Base-by-base conservation (phyloP, 2,329 filamentous ascomycete genomes). In the Claviceps cyperi region DNA sequence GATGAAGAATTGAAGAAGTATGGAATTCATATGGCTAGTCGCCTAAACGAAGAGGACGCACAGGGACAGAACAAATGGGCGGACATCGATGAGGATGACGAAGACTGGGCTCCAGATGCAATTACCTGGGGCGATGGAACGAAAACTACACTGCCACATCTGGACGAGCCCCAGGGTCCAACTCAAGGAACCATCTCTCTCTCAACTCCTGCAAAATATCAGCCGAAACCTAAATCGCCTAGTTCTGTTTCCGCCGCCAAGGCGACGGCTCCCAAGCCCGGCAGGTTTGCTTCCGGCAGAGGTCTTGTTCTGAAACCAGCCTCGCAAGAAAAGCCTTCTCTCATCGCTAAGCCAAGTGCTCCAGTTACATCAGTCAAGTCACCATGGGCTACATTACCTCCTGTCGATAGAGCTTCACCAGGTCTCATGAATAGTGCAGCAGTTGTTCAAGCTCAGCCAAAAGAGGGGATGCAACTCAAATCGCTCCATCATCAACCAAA, bases 101-200 rank as follows among this genome's bases (percentile, higher is more conserved):
- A 92, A 38, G 86, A 91, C 60, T 91, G 86, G 84, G 84, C 82
- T 14, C 86, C 86, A 2, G 86, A 92, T 55, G 80, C 84, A 48
- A 88, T 92, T 56, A 86, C 86, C 52, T 94, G 87, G 87, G 86
- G 85, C 61, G 87, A 94, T 64, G 86, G 86, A 49, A 92, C 86
- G 46, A 91, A 91, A 65, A 84, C 84, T 36, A 86, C 81, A 5
- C 72, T 90, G 15, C 79, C 83, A 15, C 76, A 81, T 53, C 69
- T 74, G 47, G 79, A 83, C 39, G 78, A 81, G 48, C 61, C 62
- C 45, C 57, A 65, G 32, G 54, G 54, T 13, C 56, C 66, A 15
- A 7, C 50, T 8, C 58, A 58, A 19, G 62, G 64, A n/a, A 60
- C 47, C 52, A 56, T 51, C 3, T 55, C 62, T 5, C 52, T 57